These are phyloP conservation scores for Corinectria fuckeliana DNA, from an alignment of 2,329 filamentous ascomycete species.

Conservation along the genomic window DNA sequence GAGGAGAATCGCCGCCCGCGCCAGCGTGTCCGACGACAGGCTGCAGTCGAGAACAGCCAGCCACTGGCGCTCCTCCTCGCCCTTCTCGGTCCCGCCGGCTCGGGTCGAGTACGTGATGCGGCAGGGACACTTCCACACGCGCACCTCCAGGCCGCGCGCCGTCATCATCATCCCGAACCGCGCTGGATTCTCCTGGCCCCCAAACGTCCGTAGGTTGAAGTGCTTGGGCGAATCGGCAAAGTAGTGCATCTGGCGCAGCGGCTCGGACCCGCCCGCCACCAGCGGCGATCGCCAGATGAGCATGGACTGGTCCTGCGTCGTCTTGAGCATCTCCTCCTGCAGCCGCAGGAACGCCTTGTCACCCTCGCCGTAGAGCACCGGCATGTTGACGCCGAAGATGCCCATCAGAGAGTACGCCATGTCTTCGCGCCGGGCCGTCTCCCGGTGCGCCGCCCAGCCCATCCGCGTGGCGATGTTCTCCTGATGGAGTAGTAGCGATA, in stretches of 20 bases:
- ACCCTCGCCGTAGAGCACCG: slow-evolving; percentile 47
- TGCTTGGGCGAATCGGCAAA: slow-evolving; percentile 34
- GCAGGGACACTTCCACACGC: slow-evolving; percentile 38
- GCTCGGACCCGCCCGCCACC: slow-evolving; percentile 12
- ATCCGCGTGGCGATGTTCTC: slow-evolving; percentile 42
- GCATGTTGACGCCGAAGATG: slow-evolving; percentile 45
- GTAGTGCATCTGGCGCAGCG: slow-evolving; percentile 32
- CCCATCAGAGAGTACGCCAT: slow-evolving; percentile 45
- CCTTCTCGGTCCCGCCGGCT: slow-evolving; percentile 30
- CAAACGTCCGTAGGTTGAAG: slow-evolving; percentile 37
- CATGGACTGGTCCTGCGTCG: slow-evolving; percentile 44
- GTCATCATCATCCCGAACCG: slow-evolving; percentile 33
- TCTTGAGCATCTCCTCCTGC: slow-evolving; percentile 45
- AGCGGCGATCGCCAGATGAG: slow-evolving; percentile 39
- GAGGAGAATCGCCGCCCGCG: slow-evolving; percentile 35
- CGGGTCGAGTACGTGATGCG: slow-evolving; percentile 30
- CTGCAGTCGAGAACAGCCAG: slow-evolving; percentile 39
- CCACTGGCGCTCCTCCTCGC: slow-evolving; percentile 31
- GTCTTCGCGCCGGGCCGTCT: slow-evolving; percentile 41
- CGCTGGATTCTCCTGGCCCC: slow-evolving; percentile 33
- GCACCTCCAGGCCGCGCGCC: slow-evolving; percentile 32
- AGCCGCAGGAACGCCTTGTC: slow-evolving; percentile 42
- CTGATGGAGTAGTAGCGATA: slow-evolving; percentile 27
- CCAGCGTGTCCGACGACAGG: slow-evolving; percentile 35
- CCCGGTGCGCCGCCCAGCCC: slow-evolving; percentile 44